Percentiles rank a stretch among this genome's conserved stretches.
Evolutionary conservation across 345 rosid genomes (phyloP).

Genomic region (Geranium rotundifolium): DNA sequence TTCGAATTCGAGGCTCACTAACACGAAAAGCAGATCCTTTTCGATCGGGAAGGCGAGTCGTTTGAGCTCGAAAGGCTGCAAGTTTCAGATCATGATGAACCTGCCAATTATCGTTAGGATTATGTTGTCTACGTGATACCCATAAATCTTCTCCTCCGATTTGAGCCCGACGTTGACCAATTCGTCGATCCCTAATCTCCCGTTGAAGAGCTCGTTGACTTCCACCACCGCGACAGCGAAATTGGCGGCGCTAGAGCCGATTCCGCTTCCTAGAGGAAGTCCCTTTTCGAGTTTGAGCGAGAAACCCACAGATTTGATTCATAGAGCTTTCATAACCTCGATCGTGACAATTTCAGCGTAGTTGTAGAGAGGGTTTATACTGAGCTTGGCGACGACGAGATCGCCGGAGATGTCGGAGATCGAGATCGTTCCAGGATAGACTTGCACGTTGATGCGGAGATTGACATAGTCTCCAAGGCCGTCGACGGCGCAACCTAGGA

Average conservation of each 20-base stretch:
- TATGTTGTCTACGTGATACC: constrained; percentile 84
- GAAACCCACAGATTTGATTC: constrained; percentile 58
- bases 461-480: constrained; percentile 63
- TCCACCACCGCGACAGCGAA: constrained; percentile 89
- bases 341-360: constrained; percentile 90
- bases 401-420: constrained; percentile 51
- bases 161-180: constrained; percentile 70
- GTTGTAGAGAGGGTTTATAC: constrained; percentile 58
- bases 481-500: constrained; percentile 83
- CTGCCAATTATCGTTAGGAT: constrained; percentile 88
- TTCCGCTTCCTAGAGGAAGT: constrained; percentile 61
- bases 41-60: constrained; percentile 42
- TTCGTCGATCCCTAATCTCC: constrained; percentile 31
- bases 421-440: constrained; percentile 54
- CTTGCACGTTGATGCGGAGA: constrained; percentile 48
- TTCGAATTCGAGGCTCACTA: constrained; percentile 75
- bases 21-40: constrained; percentile 48
- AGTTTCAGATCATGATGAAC: constrained; percentile 66
- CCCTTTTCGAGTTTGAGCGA: constrained; percentile 68
- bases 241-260: constrained; percentile 83
- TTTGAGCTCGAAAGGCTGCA: constrained; percentile 57
- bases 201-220: constrained; percentile 66
- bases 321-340: constrained; percentile 66
- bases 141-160: constrained; percentile 83
- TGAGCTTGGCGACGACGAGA: constrained; percentile 45